Conservation (phyloP, 2,329 filamentous ascomycete species). For the Trichoderma cornu-damae region DNA sequence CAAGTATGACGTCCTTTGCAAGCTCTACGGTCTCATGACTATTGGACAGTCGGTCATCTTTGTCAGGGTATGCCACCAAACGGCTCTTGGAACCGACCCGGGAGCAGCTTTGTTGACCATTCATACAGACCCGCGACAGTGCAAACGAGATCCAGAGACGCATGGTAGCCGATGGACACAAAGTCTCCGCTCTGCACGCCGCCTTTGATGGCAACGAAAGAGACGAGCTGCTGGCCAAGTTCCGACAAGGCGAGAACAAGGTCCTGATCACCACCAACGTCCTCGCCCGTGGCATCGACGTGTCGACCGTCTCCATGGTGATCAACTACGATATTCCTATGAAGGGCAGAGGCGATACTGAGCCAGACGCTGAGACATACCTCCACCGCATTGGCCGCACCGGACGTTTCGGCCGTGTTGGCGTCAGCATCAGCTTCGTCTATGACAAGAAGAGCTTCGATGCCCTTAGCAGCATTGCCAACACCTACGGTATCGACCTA, state of each 20-base stretch:
- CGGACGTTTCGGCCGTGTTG: slow-evolving; percentile 91
- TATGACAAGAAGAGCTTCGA: slow-evolving; percentile 77
- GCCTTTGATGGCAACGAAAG: slow-evolving; percentile 78
- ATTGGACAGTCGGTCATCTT: slow-evolving; percentile 98
- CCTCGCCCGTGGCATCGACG: slow-evolving; percentile 89
- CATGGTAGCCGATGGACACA: slow-evolving; percentile 85
- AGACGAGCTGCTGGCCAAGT: slow-evolving; percentile 78
- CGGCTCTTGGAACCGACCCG: background rate
- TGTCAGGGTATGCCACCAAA: slow-evolving; percentile 61
- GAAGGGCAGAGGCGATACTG: slow-evolving; percentile 68
- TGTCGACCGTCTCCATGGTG: slow-evolving; percentile 89
- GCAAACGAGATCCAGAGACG: slow-evolving; percentile 78
- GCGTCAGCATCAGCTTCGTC: slow-evolving; percentile 92
- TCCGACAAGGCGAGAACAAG: slow-evolving; percentile 82
- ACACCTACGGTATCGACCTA: slow-evolving; percentile 74
- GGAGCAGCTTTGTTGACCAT: slow-evolving; percentile 22
- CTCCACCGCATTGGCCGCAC: slow-evolving; percentile 97
- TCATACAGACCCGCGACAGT: slow-evolving; percentile 68
- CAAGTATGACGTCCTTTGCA: slow-evolving; percentile 84
- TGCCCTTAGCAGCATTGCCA: slow-evolving; percentile 73
- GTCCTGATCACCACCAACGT: slow-evolving; percentile 98
- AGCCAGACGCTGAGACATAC: slow-evolving; percentile 92
- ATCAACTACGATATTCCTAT: slow-evolving; percentile 92
- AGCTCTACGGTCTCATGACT: slow-evolving; percentile 93
- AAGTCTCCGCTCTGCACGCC: slow-evolving; percentile 83